phyloP scores from a whole-genome alignment of 352 stramenopile species.

The Phytophthora pini region DNA sequence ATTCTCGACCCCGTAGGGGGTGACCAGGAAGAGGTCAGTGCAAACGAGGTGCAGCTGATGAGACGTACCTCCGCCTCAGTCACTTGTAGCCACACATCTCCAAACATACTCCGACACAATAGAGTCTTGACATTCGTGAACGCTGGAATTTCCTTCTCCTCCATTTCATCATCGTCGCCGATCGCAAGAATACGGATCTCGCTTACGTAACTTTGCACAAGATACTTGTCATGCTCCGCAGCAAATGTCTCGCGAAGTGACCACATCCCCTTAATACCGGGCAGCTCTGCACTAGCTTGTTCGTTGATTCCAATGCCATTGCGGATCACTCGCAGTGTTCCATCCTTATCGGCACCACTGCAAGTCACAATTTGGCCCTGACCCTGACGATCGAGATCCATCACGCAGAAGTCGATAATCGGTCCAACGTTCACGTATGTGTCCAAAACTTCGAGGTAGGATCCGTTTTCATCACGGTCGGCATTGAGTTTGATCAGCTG shows the following conservation, averaged over 20 bases:
- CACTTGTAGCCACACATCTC: conserved; percentile 93
- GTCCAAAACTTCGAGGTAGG: conserved; percentile 95
- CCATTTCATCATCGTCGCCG: conserved; percentile 88
- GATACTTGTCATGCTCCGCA: conserved; percentile 93
- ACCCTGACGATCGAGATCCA: conserved; percentile 93
- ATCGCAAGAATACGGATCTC: conserved; percentile 97
- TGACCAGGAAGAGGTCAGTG: conserved; percentile 78
- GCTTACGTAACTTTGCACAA: conserved; percentile 96
- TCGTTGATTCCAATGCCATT: conserved; percentile 99
- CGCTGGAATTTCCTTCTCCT: conserved; percentile 90
- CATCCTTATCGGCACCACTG: conserved; percentile 95
- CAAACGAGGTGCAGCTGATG: conserved; percentile 72
- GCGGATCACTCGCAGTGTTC: conserved; percentile 96
- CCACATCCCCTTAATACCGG: conserved; percentile 99
- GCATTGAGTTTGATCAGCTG: conserved; percentile 95
- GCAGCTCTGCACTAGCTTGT: conserved; percentile 94
- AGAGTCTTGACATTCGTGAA: conserved; percentile 92
- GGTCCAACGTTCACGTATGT: conserved; percentile 98
- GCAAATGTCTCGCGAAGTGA: conserved; percentile 87
- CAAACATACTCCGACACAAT: conserved; percentile 93
- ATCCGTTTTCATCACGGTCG: conserved; percentile 78
- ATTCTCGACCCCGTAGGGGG: conserved; percentile 71
- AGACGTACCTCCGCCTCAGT: conserved; percentile 93
- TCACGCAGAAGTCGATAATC: conserved; percentile 99
- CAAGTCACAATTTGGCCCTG: conserved; percentile 98